Percentiles rank a stretch among this genome's conserved stretches.
These are phyloP conservation scores for Amniculicola lignicola DNA, from an alignment of 495 filamentous ascomycete species.

Conservation along the genomic window DNA sequence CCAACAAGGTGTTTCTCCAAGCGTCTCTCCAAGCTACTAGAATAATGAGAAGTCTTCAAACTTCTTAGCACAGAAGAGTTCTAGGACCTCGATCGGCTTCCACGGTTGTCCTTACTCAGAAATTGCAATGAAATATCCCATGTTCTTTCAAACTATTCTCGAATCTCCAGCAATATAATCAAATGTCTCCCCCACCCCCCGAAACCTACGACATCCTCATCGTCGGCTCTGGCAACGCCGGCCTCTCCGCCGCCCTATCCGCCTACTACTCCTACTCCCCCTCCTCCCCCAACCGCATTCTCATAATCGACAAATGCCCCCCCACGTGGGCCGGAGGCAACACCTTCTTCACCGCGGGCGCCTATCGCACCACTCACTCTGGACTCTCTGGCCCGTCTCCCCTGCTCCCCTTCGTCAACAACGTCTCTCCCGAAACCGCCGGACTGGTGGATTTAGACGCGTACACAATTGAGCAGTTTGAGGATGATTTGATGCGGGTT, in stretches of 20 bases:
- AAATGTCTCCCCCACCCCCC: no score
- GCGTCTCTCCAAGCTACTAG: constrained; percentile 71
- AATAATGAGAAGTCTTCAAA: constrained; percentile 66
- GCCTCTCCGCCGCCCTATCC: constrained; percentile 54
- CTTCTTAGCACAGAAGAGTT: constrained; percentile 64
- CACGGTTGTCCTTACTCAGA: constrained; percentile 64
- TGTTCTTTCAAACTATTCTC: constrained; percentile 62
- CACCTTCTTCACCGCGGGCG: constrained; percentile 57
- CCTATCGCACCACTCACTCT: constrained; percentile 49
- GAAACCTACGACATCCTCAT: constrained; percentile 54
- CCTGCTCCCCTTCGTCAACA: constrained; percentile 49
- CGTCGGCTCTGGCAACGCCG: constrained; percentile 58
- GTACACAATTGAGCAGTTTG: constrained; percentile 49
- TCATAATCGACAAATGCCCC: constrained; percentile 56
- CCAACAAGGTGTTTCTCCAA: constrained; percentile 59
- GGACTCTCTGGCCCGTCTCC: constrained; percentile 50
- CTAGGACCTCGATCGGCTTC: constrained; percentile 60
- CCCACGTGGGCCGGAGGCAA: constrained; percentile 56
- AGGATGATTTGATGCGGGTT: constrained; percentile 50
- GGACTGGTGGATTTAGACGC: constrained; percentile 46
- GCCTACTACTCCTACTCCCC: constrained; percentile 44
- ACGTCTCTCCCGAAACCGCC: constrained; percentile 42
- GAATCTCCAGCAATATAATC: constrained; percentile 74
- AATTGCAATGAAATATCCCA: constrained; percentile 75
- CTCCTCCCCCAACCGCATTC: constrained; percentile 34